phyloP scores from a whole-genome alignment of 345 rosid species.

The Heritiera littoralis region DNA sequence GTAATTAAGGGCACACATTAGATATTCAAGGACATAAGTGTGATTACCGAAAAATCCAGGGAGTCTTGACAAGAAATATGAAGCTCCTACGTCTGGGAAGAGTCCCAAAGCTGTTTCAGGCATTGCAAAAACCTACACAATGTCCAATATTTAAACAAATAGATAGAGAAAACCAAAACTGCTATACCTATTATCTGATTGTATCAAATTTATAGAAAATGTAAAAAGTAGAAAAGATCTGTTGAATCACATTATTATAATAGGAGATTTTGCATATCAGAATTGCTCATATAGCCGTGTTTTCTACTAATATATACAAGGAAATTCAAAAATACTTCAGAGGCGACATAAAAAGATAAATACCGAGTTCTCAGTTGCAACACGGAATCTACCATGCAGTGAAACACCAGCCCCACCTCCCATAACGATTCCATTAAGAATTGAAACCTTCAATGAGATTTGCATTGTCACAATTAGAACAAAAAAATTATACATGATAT shows the following conservation, averaged over 20 bases:
- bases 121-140: slow-evolving; percentile 79
- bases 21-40: slow-evolving; percentile 12
- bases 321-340: slow-evolving; percentile 8
- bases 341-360: slow-evolving; percentile 7
- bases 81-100: slow-evolving; percentile 87
- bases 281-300: neutral
- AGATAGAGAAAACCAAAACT: slow-evolving; percentile 7
- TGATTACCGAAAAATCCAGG: slow-evolving; percentile 77
- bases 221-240: neutral
- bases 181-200: neutral
- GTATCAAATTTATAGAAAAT: slow-evolving; percentile 11
- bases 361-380: slow-evolving; percentile 83
- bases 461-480: slow-evolving; percentile 8
- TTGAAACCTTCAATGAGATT: slow-evolving; percentile 53
- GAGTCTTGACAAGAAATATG: slow-evolving; percentile 84
- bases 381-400: slow-evolving; percentile 71
- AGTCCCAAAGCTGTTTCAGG: slow-evolving; percentile 86
- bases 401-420: slow-evolving; percentile 90
- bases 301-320: neutral
- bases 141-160: slow-evolving; percentile 10
- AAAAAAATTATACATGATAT: neutral
- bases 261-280: neutral
- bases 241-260: neutral
- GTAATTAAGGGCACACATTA: neutral
- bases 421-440: slow-evolving; percentile 83